Conservation (phyloP, 257 asterid genomes). For the Avicennia marina region DNA sequence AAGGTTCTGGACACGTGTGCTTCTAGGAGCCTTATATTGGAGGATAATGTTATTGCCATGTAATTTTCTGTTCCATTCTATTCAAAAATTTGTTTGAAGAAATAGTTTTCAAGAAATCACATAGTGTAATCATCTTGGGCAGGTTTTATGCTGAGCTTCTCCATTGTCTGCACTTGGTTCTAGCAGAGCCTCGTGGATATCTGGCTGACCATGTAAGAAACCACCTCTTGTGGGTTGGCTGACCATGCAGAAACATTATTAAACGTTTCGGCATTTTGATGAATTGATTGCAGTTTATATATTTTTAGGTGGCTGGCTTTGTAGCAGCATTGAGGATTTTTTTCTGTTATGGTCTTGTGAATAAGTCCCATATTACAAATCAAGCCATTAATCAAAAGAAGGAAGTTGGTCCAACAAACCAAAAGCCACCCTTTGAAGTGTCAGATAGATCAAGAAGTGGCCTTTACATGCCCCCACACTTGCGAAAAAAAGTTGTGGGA, state of each 20-base stretch:
- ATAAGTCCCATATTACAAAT: constrained; percentile 34
- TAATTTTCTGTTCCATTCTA: constrained; percentile 27
- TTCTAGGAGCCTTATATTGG: constrained; percentile 47
- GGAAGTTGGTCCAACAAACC: constrained; percentile 31
- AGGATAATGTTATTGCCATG: constrained; percentile 56
- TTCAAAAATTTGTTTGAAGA: constrained; percentile 21
- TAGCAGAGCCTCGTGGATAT: constrained; percentile 62
- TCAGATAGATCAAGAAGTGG: constrained; percentile 43
- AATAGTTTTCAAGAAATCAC: constrained; percentile 23
- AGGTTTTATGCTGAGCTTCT: constrained; percentile 84
- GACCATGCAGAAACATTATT: constrained; percentile 6
- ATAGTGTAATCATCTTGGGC: constrained; percentile 29
- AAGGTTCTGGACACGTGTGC: constrained; percentile 67
- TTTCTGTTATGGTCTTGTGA: constrained; percentile 66
- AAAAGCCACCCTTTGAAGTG: constrained; percentile 26
- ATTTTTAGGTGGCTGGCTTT: constrained; percentile 71
- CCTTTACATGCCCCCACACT: constrained; percentile 85
- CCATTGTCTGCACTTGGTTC: constrained; percentile 81
- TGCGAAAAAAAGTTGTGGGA: constrained; percentile 50
- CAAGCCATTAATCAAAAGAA: constrained; percentile 36
- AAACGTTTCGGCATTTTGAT: constrained; percentile 3
- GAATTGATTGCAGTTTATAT: constrained; percentile 13
- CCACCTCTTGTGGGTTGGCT: constrained; percentile 12
- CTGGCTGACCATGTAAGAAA: constrained; percentile 74
- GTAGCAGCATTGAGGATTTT: constrained; percentile 72